A percentile compares a stretch with the other conserved stretches of the same genome.
Evolutionary conservation across 1,284 basidiomycete genomes (phyloP).

Genomic region (Ceratobasidium papillatum): DNA sequence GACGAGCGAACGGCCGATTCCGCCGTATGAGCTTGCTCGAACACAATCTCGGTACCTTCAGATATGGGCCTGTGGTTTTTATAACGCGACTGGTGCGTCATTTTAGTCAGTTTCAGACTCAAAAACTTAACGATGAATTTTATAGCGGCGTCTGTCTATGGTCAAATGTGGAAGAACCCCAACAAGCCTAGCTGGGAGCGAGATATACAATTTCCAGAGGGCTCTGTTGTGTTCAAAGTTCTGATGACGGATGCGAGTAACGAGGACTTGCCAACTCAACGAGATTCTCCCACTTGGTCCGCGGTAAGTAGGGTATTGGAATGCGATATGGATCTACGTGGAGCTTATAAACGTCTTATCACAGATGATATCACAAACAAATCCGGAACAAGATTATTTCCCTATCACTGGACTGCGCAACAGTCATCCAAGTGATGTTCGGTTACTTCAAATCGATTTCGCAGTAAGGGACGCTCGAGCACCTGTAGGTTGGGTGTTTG

Average conservation of each 20-base stretch:
- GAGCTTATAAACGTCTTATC: background rate
- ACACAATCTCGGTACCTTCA: conserved; percentile 23
- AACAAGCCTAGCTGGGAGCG: conserved; percentile 26
- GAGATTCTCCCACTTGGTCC: conserved; percentile 34
- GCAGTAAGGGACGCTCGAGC: conserved; percentile 32
- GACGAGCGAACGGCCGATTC: conserved; percentile 34
- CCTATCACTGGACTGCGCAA: conserved; percentile 27
- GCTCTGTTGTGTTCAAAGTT: conserved; percentile 39
- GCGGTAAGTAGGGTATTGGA: background rate
- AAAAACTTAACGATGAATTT: background rate
- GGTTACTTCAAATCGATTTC: conserved; percentile 38
- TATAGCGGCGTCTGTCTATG: conserved; percentile 35
- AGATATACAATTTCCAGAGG: conserved; percentile 36
- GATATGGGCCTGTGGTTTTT: conserved; percentile 40
- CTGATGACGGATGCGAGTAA: conserved; percentile 27
- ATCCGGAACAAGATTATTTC: conserved; percentile 23
- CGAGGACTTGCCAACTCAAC: conserved; percentile 25
- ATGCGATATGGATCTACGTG: background rate
- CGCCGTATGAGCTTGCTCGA: conserved; percentile 24
- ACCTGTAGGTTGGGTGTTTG: conserved; percentile 41
- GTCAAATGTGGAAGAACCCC: conserved; percentile 33
- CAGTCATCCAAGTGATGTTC: conserved; percentile 24
- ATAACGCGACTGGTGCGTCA: conserved; percentile 31
- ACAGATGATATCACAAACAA: conserved; percentile 26
- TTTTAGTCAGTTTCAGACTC: background rate